Evolutionary conservation across 2,329 filamentous ascomycete species (phyloP), one percentile per base, ranked within the genome.

Genomic region (Neonectria sp.): DNA sequence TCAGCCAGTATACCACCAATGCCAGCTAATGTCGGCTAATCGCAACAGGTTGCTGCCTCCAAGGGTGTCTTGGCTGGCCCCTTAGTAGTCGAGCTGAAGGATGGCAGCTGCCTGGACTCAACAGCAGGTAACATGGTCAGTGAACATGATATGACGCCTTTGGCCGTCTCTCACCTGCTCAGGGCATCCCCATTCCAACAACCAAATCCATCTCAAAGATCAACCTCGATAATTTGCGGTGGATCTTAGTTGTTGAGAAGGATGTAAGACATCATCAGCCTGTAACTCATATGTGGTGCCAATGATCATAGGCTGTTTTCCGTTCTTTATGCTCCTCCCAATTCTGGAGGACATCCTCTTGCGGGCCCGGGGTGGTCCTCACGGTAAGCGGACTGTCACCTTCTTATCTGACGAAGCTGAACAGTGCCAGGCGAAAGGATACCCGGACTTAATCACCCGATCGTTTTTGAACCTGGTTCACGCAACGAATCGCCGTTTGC

Each of bases 181-280:
- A 92, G 88, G 91, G 92, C 1, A 81, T 87, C 6, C 80, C 91
- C 0, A 83, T 95, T 9, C 92, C 92, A 0, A 81, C 82, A 7
- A 71, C 85, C 3, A 82, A 81, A 56, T 84, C 86, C 0, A 82
- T 91, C 13, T 79, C 84, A 0, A 76, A 76, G 3, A 72, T 93
- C 2, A 79, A 89, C 45, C 78, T 91, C n/a, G 77, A 78, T 0
- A 66, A 74, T 1, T 79, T 87, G 2, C 82, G 82, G 60, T 95
- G 91, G 92, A 82, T 95, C 49, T 81, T 95, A 0, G 87, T 95
- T 0, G 86, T 95, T 58, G 93, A 96, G 76, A 95, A 96, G 80
- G 93, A 96, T 83, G 92, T 90, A 71, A 64, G 78, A 63, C 21
- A 4, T 13, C 3, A 11, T 7, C 24, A 12, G 2, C 2, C 7